phyloP scores from a whole-genome alignment of 2,329 filamentous ascomycete species.

The Myriosclerotinia scirpicola region DNA sequence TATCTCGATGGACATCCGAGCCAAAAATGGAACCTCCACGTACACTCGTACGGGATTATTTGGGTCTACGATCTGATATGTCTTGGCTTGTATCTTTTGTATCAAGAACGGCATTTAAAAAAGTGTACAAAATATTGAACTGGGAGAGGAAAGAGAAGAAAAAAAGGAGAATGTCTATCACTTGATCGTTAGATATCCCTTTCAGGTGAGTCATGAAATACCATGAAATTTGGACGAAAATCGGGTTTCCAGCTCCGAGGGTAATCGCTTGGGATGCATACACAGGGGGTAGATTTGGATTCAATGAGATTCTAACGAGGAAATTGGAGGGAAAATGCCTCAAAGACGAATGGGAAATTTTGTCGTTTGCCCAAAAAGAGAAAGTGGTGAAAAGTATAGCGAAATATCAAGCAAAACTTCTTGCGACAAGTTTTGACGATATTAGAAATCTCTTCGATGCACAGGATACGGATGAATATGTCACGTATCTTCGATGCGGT shows the following conservation, averaged over 20 bases:
- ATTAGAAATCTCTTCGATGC: conserved; percentile 1
- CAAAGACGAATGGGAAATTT: not conserved
- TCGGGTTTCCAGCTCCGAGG: not conserved
- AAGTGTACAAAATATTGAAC: not conserved
- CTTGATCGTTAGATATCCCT: conserved; percentile 1
- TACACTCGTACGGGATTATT: not conserved
- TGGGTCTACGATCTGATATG: not conserved
- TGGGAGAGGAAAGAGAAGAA: not conserved
- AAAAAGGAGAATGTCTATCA: not conserved
- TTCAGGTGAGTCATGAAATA: not conserved
- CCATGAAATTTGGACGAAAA: not conserved
- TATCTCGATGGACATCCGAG: not conserved
- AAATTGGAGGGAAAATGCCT: not conserved
- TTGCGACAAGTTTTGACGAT: not conserved
- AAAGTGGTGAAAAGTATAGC: not conserved
- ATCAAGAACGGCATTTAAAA: not conserved
- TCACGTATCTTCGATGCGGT: conserved; percentile 2
- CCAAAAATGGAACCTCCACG: not conserved
- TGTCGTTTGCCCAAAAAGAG: not conserved
- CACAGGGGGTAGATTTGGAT: not conserved
- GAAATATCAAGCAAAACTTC: conserved; percentile 4
- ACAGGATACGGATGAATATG: not conserved
- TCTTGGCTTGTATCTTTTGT: not conserved
- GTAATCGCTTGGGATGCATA: not conserved
- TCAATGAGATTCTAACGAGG: not conserved